Base-by-base conservation (phyloP, 768 basidiomycete species). In the Termitomyces sp. region DNA sequence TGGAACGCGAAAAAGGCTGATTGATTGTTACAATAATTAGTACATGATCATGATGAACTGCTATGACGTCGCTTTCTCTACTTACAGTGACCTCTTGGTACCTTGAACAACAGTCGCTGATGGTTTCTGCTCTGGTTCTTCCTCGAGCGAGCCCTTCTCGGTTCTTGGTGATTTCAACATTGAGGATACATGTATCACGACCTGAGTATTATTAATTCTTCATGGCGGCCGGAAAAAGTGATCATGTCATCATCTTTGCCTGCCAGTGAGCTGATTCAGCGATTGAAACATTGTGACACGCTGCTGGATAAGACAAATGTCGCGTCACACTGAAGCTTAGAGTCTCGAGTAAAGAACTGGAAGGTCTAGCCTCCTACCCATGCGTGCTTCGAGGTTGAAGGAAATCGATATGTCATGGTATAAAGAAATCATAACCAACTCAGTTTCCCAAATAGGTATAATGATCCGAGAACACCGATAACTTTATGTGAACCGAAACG, bases 1-100 rank as follows among this genome's bases (percentile, higher is more conserved):
- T 10, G 76, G 77, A 20, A 75, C 75, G 8, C 72, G 71, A 43
- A 65, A 53, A 20, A 68, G 66, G 45, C 71, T 72, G 44, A n/a
- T 42, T n/a, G 13, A 22, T 22, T 42, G 16, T 36, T 8, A n/a
- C 36, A n/a, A n/a, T 30, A 42, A 43, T 46, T 22, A 22, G 36
- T 32, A 6, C 7, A 44, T n/a, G 35, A 32, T 20, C 3, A 44
- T 9, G 33, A 32, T 20, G 12, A 20, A 33, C 22, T 46, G 30
- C 35, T n/a, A 54, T 54, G 57, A 58, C 47, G 14, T 48, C 6
- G 30, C 12, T 2, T 28, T 33, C 2, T 33, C 5, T 18, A 43
- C 38, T 50, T 47, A 62, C 61, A 48, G 47, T 46, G 61, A 62
- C 46, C 61, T 52, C 40, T 59, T 42, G 36, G 58, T 59, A 13